Percentiles rank a stretch among this genome's conserved stretches.
These are phyloP conservation scores for Olyra latifolia DNA, from an alignment of 176 grass and related monocot species.

Conservation along the genomic window DNA sequence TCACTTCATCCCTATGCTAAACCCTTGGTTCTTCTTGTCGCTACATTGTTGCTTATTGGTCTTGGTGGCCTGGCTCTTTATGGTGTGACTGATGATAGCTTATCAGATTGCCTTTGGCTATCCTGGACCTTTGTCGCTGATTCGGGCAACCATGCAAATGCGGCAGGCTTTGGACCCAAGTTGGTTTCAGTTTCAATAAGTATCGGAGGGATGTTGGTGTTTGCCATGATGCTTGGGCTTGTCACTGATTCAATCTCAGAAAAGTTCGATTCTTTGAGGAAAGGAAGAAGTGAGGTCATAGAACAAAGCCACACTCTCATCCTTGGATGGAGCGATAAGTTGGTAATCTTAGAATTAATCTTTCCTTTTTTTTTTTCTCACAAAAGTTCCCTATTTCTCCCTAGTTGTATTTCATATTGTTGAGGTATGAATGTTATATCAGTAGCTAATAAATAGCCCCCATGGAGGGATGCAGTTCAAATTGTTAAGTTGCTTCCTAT, in stretches of 20 bases:
- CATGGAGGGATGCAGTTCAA: background rate
- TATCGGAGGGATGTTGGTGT: conserved; percentile 77
- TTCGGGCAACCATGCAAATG: conserved; percentile 72
- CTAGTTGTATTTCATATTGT: background rate
- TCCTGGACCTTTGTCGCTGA: conserved; percentile 78
- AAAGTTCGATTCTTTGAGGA: conserved; percentile 85
- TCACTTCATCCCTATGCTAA: conserved; percentile 72
- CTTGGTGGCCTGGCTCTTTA: conserved; percentile 66
- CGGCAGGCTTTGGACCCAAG: conserved; percentile 61
- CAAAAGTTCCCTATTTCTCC: background rate
- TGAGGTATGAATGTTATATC: background rate
- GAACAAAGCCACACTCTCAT: conserved; percentile 68
- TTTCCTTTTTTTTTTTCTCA: background rate
- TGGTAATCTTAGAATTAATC: conserved; percentile 46
- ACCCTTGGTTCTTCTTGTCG: conserved; percentile 69
- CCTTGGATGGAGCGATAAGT: conserved; percentile 77
- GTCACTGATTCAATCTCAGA: conserved; percentile 76
- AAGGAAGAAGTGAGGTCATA: conserved; percentile 74
- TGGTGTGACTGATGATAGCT: conserved; percentile 64
- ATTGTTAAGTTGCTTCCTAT: conserved; percentile 7
- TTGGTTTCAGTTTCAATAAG: conserved; percentile 75
- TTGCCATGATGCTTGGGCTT: conserved; percentile 89
- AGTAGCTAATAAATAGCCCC: background rate
- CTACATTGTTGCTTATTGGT: conserved; percentile 64
- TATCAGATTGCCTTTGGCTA: conserved; percentile 66